These are phyloP conservation scores for Cicer pinnatifidum DNA, from an alignment of 306 rosid species.

Conservation along the genomic window DNA sequence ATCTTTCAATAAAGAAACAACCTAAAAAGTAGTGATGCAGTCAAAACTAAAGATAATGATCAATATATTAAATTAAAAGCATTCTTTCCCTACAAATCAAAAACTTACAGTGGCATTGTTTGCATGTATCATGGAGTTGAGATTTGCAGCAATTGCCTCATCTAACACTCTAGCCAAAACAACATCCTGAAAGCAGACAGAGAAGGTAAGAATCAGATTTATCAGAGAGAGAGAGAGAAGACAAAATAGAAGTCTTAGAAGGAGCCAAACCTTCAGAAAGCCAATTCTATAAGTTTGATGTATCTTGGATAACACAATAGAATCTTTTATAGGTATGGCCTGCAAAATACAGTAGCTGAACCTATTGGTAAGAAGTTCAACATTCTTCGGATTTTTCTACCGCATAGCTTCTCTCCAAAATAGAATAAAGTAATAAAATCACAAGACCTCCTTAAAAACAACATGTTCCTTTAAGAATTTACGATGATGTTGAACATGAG, in stretches of 20 bases:
- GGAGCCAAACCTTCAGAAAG: conserved; percentile 73
- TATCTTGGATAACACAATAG: conserved; percentile 75
- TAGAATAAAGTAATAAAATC: conserved; percentile 30
- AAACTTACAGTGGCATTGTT: conserved; percentile 78
- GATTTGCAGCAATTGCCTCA: conserved; percentile 78
- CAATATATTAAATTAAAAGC: conserved; percentile 23
- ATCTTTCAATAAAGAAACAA: conserved; percentile 86
- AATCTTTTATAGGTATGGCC: conserved; percentile 91
- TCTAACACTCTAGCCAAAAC: conserved; percentile 87
- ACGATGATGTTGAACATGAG: conserved; percentile 68
- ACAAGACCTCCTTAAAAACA: conserved; percentile 85
- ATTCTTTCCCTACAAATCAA: conserved; percentile 30
- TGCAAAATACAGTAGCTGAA: conserved; percentile 46
- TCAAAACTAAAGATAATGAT: conserved; percentile 39
- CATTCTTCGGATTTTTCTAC: conserved; percentile 35
- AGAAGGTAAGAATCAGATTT: conserved; percentile 45
- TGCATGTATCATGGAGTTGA: conserved; percentile 79
- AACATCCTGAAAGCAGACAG: conserved; percentile 69
- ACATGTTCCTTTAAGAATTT: conserved; percentile 79
- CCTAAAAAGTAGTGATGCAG: conserved; percentile 55
- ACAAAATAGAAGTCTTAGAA: conserved; percentile 17
- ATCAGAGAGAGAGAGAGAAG: neutral
- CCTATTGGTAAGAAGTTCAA: neutral
- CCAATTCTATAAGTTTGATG: conserved; percentile 96
- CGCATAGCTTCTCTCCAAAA: conserved; percentile 35